Base-by-base conservation (phyloP, 2,329 filamentous ascomycete species). In the Chalaropsis ovoidea region DNA sequence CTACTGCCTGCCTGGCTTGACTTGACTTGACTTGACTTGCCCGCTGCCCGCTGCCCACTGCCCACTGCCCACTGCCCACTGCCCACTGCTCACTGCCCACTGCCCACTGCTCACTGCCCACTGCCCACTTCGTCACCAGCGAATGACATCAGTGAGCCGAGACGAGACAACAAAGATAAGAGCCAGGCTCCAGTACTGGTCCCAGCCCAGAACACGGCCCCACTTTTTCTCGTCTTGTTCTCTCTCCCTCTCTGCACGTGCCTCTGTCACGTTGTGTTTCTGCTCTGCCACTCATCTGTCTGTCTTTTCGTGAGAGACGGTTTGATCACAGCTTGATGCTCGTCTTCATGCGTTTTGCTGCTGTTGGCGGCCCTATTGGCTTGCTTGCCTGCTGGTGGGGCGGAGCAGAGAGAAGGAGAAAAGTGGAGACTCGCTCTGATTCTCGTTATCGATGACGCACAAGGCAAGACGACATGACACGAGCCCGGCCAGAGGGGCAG, bases 241-340 rank as follows among this genome's bases (percentile, higher is more conserved):
- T 60, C 54, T 60, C 35, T 31, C 17, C 11, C 15, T 35, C 6
- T 41, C 24, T 22, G 35, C 35, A 63, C 47, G 47, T 31, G 31
- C 61, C n/a, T 17, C n/a, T n/a, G 45, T 47, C 41, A 63, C 61
- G 42, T 63, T 63, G 27, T 63, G 27, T 63, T 19, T 4, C 31
- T 41, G 3, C n/a, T 13, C 27, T 39, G 17, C n/a, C 17, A 15
- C 17, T 10, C 13, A 19, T 49, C 43, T 61, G 31, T n/a, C n/a
- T n/a, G 47, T 49, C 13, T 49, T 22, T n/a, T 22, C n/a, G 47
- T 22, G 6, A 31, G 6, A 31, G 31, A 49, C 5, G 19, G 47
- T 49, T 49, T 49, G 19, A 49, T 49, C 47, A 10, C 47, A 13
- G 47, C 47, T 19, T 49, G 47, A 49, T 49, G n/a, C 11, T 47